Evolutionary conservation across 306 rosid species (phyloP), one percentile per base, ranked within the genome.

Genomic region (Medicago lupulina): DNA sequence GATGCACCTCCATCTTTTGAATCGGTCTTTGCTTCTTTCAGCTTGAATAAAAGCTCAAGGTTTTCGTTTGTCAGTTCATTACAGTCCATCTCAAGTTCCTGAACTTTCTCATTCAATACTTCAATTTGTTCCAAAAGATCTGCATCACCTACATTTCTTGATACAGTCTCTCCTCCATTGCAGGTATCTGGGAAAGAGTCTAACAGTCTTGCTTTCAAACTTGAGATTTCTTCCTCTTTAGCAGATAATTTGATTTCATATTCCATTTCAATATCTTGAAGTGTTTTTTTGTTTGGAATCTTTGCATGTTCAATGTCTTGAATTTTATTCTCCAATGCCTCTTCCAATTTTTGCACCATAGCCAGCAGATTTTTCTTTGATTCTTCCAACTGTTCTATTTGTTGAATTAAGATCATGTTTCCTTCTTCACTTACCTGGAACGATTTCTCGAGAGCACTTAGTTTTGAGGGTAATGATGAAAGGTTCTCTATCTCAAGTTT

Each of bases 31-130:
- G 86, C 85, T 86, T 86, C 95, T 86, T 89, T 95, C 58, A 92
- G 96, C 92, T 90, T 89, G 90, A 83, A 72, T 72, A 92, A 71
- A 83, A 95, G 97, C 28, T 92, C 96, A 55, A 95, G 89, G 87
- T 95, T 95, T 87, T 95, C 99, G 8, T 95, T 89, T 1, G 99
- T 95, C 79, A 95, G 84, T 86, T 95, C 99, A 79, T 83, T 89
- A 84, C 99, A 92, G 83, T 95, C 99, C 75, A 79, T 82, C 85
- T 95, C 99, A 72, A 92, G 91, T 83, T 92, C 97, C 83, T 89
- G 84, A 80, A 95, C 73, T 85, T 92, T 95, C 78, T 88, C 93
- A 80, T 80, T 89, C 80, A 95, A 80, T 19, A 49, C 74, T 71
- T 90, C 83, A 15, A 92, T 83, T 83, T 92, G 88, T 69, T 81